These are phyloP conservation scores for Blakeslea trispora DNA, from an alignment of 371 early-diverging fungal genomes.

Conservation along the genomic window DNA sequence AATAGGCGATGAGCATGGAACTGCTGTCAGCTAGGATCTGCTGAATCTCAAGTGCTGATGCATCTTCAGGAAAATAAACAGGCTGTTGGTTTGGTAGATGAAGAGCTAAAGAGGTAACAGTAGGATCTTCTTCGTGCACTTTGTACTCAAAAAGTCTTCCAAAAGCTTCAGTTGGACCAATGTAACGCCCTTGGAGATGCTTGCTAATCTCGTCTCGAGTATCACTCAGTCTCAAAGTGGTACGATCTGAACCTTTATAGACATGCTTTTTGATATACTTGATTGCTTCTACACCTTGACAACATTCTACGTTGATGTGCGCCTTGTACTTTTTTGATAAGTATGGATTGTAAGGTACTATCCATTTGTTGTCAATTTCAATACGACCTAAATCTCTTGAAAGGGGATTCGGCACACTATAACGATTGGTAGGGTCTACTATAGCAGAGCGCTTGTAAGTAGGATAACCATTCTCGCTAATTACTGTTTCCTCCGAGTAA, in stretches of 20 bases:
- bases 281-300: conserved; percentile 21
- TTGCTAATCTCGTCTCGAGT: background rate
- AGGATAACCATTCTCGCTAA: conserved; percentile 1
- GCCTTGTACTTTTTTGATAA: conserved; percentile 39
- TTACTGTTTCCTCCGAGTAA: background rate
- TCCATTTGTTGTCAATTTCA: conserved; percentile 30
- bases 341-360: conserved; percentile 33
- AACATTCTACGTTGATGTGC: conserved; percentile 41
- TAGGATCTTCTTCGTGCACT: background rate
- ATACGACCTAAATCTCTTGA: background rate
- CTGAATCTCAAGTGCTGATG: background rate
- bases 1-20: conserved; percentile 5
- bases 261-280: conserved; percentile 30
- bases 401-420: no score
- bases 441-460: background rate
- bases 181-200: conserved; percentile 2
- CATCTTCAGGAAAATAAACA: background rate
- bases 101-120: background rate
- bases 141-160: conserved; percentile 3
- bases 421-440: no score
- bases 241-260: conserved; percentile 4
- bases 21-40: no score
- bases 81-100: background rate
- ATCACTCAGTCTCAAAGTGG: background rate
- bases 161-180: conserved; percentile 3